These are phyloP conservation scores for Triadica sebifera DNA, from an alignment of 345 rosid genomes.

Conservation along the genomic window DNA sequence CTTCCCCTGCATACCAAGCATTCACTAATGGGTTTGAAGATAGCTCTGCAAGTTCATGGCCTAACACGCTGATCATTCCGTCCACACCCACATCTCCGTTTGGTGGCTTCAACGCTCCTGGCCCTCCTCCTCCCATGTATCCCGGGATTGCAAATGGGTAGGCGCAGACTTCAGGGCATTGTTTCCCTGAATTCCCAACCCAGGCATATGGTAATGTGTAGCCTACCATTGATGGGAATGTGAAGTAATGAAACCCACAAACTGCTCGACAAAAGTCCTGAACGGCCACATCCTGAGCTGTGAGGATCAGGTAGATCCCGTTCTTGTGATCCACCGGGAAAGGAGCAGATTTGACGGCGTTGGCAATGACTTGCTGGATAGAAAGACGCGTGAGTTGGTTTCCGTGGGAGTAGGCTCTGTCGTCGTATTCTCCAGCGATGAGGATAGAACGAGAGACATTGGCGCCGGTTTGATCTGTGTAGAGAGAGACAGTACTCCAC, in stretches of 20 bases:
- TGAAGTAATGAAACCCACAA: conserved; percentile 95
- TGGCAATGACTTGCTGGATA: conserved; percentile 70
- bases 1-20: conserved; percentile 99
- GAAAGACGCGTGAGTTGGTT: conserved; percentile 66
- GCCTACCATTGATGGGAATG: conserved; percentile 95
- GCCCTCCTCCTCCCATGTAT: conserved; percentile 76
- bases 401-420: conserved; percentile 59
- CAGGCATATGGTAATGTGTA: conserved; percentile 97
- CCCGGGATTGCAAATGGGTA: conserved; percentile 91
- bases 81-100: conserved; percentile 82
- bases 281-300: conserved; percentile 67
- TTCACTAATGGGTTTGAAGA: conserved; percentile 81
- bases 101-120: conserved; percentile 58
- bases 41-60: conserved; percentile 87
- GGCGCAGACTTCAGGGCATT: conserved; percentile 93
- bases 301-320: conserved; percentile 79
- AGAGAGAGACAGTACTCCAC: conserved; percentile 89
- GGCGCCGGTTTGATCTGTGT: conserved; percentile 93
- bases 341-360: conserved; percentile 61
- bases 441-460: conserved; percentile 67
- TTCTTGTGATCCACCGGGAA: conserved; percentile 82
- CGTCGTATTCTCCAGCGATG: conserved; percentile 72
- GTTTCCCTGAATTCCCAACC: conserved; percentile 82
- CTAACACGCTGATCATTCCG: conserved; percentile 97
- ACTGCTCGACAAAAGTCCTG: conserved; percentile 95